Base-by-base conservation (phyloP, 331 rosid species). In the Prunus yedoensis region DNA sequence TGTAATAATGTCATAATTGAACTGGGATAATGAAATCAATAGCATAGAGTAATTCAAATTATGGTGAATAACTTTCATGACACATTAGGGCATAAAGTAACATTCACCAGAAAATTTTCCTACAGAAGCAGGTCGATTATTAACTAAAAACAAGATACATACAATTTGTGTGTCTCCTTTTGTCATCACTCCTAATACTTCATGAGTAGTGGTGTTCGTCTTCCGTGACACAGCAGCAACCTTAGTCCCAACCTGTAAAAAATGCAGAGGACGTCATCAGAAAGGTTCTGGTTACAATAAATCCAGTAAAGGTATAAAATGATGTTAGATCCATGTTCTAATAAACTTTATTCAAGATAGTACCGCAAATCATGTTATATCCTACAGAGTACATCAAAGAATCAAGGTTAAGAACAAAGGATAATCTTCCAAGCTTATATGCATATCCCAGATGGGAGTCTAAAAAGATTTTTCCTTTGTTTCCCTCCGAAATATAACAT, bases 151-250 rank as follows among this genome's bases (percentile, higher is more conserved):
- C 49, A 67, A 68, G 81, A 54, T 63, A 90, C 98, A 62, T 79
- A 94, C 99, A 83, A 92, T 82, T 87, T 90, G 97, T 72, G 97
- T 92, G 72, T 90, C 85, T 82, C 89, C 97, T 79, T 92, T 89
- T 8, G 97, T 94, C 89, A 90, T 75, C 58, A 89, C 93, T 81
- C 97, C 97, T 41, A 90, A 84, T 32, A 94, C 96, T 88, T 94
- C 97, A 87, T 94, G 93, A 77, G 92, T 87, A 17, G 97, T 92
- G 72, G 99, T 94, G 84, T 94, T 90, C 35, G 97, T 94, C 90
- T 94, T 94, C 78, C 97, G 79, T 8, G 97, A 92, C 80, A 94
- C 97, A 64, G 99, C 97, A 2, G 97, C 89, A 62, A 94, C 97
- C 90, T 92, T 94, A 17, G 97, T 86, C 72, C 99, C 97, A 82